Evolutionary conservation across 179 eudicot genomes (phyloP), one percentile per base, ranked within the genome.

Genomic region (Beta corolliflora): DNA sequence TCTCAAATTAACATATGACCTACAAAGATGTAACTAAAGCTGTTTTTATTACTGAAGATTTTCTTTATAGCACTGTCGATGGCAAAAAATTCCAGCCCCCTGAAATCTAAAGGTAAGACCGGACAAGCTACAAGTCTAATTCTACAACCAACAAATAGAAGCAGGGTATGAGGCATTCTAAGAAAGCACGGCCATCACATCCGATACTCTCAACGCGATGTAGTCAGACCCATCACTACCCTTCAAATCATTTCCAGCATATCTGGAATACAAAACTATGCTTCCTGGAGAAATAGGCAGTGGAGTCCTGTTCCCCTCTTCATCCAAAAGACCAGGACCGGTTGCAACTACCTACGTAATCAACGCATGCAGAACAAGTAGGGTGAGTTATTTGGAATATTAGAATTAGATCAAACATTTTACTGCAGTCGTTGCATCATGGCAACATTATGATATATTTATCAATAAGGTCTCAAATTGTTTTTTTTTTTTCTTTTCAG

Each of bases 121-220:
- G 53, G 75, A 69, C 36, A 25, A 16, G 78, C 83, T 63, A 77
- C 80, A 60, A 45, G 54, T 58, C 80, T 25, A 69, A 25, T 9
- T n/a, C 85, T 74, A 83, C 70, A 79, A 19, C 70, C 73, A 75
- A 45, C 45, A 46, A 41, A 72, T 15, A 54, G 54, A 55, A 63
- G 70, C 63, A 60, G 56, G 59, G 48, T 45, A 68, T 3, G 52
- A 19, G 25, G 50, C 23, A 12, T 23, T 67, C 89, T 95, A 94
- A 16, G 99, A 93, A n/a, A 96, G 93, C 77, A 94, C 90, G 31
- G 99, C 99, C 92, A 93, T 91, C 41, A 94, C 87, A 79, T 96
- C 99, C 3, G 97, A 89, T 3, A 85, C 97, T 80, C 93, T 86
- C 63, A 96, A 85, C 16, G 88, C 86, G 8, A 94, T 93, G 87